phyloP scores from a whole-genome alignment of 2,329 filamentous ascomycete species.

The Colletotrichum sp. region DNA sequence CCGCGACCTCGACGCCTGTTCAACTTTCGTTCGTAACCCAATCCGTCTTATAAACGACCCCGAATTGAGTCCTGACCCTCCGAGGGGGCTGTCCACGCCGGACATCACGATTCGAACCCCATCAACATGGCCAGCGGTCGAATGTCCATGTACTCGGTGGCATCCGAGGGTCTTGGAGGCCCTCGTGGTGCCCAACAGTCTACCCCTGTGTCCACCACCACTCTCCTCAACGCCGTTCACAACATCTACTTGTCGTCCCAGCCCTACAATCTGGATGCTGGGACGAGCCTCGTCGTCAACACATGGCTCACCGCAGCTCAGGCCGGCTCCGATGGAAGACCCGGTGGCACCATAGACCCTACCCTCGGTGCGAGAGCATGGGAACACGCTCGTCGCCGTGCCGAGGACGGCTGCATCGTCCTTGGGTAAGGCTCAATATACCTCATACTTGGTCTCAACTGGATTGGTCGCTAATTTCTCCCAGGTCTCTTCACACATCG shows the following conservation, averaged over 20 bases:
- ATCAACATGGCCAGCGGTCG: conserved; percentile 60
- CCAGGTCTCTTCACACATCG: conserved; percentile 85
- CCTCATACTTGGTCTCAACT: neutral
- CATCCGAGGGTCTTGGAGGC: conserved; percentile 66
- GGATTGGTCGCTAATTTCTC: neutral
- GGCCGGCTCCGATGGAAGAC: conserved; percentile 68
- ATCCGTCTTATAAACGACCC: conserved; percentile 7
- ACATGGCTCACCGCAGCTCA: conserved; percentile 89
- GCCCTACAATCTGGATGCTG: conserved; percentile 86
- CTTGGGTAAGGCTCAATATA: conserved; percentile 67
- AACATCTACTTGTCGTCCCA: conserved; percentile 83
- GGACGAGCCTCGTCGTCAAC: conserved; percentile 91
- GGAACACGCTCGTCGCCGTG: conserved; percentile 94
- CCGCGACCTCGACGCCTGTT: neutral
- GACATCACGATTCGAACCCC: conserved; percentile 30
- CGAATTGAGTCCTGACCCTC: conserved; percentile 12
- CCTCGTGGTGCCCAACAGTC: conserved; percentile 69
- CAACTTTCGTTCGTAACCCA: neutral
- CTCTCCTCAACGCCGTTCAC: conserved; percentile 89
- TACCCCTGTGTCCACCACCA: conserved; percentile 88
- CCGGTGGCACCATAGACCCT: conserved; percentile 80
- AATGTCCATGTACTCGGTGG: conserved; percentile 73
- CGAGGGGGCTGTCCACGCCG: conserved; percentile 44
- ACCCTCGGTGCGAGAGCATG: conserved; percentile 82
- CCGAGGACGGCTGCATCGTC: conserved; percentile 93